These are phyloP conservation scores for Diversispora eburnea DNA, from an alignment of 192 early-diverging fungal species.

Conservation along the genomic window DNA sequence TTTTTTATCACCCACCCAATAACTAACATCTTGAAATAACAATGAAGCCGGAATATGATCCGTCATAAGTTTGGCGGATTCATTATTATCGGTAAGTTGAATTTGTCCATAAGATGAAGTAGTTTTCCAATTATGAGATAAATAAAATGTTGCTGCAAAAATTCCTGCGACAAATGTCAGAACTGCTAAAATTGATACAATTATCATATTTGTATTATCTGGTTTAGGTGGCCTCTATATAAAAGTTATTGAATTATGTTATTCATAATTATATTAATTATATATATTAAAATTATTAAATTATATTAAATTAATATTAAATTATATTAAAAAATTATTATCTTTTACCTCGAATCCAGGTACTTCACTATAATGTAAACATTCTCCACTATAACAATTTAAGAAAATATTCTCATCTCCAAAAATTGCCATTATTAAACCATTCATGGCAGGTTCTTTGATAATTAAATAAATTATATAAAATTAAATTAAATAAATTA, in stretches of 20 bases:
- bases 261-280: no score
- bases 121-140: constrained; percentile 25
- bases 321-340: no score
- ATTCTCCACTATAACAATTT: constrained; percentile 78
- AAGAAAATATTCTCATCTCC: constrained; percentile 81
- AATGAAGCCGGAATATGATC: constrained; percentile 66
- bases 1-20: constrained; percentile 47
- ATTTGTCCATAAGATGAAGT: constrained; percentile 30
- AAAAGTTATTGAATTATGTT: no score
- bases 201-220: constrained; percentile 37
- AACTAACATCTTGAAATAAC: constrained; percentile 61
- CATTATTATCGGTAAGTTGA: constrained; percentile 46
- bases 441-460: constrained; percentile 75
- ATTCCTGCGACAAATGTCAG: constrained; percentile 39
- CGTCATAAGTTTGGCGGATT: constrained; percentile 65
- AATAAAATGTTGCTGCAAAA: constrained; percentile 19
- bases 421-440: constrained; percentile 74
- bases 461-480: no score
- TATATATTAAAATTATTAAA: no score
- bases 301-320: no score
- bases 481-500: no score
- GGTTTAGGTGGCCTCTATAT: constrained; percentile 46
- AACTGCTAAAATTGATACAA: constrained; percentile 39
- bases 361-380: constrained; percentile 81
- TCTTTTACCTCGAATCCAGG: constrained; percentile 62